These are phyloP conservation scores for Meyerozyma elateridarum DNA, from an alignment of 1,139 yeast genomes.

Conservation along the genomic window DNA sequence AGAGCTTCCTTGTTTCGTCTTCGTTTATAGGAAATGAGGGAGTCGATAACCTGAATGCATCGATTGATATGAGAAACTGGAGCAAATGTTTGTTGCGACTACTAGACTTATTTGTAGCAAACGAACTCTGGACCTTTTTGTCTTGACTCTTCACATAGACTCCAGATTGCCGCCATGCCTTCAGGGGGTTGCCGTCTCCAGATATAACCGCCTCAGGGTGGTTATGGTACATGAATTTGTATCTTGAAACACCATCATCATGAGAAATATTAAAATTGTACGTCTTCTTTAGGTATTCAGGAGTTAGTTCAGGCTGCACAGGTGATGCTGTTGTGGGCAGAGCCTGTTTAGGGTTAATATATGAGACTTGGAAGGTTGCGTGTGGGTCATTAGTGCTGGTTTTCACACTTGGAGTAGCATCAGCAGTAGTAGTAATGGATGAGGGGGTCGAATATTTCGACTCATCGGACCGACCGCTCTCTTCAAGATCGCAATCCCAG, in stretches of 20 bases:
- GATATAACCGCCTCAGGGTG: constrained; percentile 27
- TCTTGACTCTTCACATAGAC: constrained; percentile 17
- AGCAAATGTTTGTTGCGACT: constrained; percentile 13
- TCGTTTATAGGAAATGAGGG: constrained; percentile 19
- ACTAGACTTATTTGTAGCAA: constrained; percentile 5
- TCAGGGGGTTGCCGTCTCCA: constrained; percentile 17
- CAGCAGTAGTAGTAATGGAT: background rate
- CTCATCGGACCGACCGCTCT: background rate
- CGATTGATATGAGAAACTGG: constrained; percentile 20
- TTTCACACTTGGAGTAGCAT: constrained; percentile 8
- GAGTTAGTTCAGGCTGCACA: constrained; percentile 11
- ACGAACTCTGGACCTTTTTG: constrained; percentile 7
- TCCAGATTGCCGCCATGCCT: constrained; percentile 27
- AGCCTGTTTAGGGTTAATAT: too few species aligned
- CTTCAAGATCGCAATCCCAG: constrained; percentile 12
- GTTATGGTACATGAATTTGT: constrained; percentile 23
- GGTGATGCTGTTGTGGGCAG: too few species aligned
- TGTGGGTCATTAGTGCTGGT: too few species aligned
- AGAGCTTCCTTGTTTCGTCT: constrained; percentile 21
- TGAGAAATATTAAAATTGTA: constrained; percentile 24
- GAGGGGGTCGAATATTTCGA: background rate
- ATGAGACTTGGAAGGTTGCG: too few species aligned
- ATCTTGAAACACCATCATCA: constrained; percentile 16
- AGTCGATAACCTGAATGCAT: constrained; percentile 32
- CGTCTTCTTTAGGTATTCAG: constrained; percentile 19